A percentile compares a stretch with the other conserved stretches of the same genome.
Conservation (phyloP, 495 filamentous ascomycete species). For the Penicillium dipodomyicola region DNA sequence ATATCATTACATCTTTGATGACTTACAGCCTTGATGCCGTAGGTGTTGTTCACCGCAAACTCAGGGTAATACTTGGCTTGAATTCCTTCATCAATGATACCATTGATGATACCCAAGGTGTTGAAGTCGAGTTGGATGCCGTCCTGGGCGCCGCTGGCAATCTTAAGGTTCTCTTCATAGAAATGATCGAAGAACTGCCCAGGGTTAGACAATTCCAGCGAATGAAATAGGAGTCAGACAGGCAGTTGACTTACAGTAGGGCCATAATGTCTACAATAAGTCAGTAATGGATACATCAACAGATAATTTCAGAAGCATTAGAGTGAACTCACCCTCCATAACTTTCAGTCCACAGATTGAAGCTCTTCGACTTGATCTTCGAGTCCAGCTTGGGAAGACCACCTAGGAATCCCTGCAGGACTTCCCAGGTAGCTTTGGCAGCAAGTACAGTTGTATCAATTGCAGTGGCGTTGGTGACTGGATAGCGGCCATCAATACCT, state of each 20-base stretch:
- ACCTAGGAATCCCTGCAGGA: constrained; percentile 55
- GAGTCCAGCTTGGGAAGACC: constrained; percentile 48
- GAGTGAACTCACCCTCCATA: constrained; percentile 61
- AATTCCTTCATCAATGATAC: constrained; percentile 69
- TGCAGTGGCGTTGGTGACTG: constrained; percentile 45
- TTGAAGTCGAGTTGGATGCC: constrained; percentile 46
- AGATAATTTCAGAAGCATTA: constrained; percentile 7
- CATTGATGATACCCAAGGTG: constrained; percentile 59
- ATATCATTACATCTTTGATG: constrained; percentile 27
- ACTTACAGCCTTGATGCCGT: constrained; percentile 62
- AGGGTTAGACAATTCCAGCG: constrained; percentile 18
- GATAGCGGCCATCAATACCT: constrained; percentile 48
- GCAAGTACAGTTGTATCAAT: constrained; percentile 55
- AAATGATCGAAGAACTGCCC: constrained; percentile 52
- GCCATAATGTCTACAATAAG: constrained; percentile 43
- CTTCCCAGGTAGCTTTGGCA: constrained; percentile 55
- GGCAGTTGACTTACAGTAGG: constrained; percentile 41
- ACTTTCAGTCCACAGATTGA: constrained; percentile 52
- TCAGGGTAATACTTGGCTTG: constrained; percentile 66
- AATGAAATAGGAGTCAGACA: constrained; percentile 37
- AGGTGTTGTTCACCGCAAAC: constrained; percentile 71
- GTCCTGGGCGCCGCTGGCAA: constrained; percentile 40
- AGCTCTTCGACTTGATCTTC: constrained; percentile 51
- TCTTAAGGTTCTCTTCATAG: constrained; percentile 58
- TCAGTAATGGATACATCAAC: constrained; percentile 11